Conservation (phyloP, 2,329 filamentous ascomycete species). For the Fusarium sp. region DNA sequence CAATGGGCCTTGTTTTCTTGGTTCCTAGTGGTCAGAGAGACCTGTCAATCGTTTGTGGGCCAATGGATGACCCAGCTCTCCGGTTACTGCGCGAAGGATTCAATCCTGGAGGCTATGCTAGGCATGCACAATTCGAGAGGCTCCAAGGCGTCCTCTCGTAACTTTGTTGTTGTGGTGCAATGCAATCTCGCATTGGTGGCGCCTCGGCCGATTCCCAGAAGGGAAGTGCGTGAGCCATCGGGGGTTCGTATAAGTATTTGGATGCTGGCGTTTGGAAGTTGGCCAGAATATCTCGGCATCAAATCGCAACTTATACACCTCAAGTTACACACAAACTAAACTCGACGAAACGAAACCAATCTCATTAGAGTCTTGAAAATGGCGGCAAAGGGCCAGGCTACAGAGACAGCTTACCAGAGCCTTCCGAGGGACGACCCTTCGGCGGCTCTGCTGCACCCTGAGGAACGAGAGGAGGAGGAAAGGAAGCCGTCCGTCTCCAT, state of each 20-base stretch:
- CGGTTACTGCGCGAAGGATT: conserved; percentile 21
- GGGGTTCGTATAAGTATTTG: conserved; percentile 22
- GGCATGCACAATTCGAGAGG: conserved; percentile 21
- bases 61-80: conserved; percentile 19
- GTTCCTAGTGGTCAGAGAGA: neutral
- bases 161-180: neutral
- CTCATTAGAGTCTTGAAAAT: conserved; percentile 6
- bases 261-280: neutral
- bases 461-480: conserved; percentile 18
- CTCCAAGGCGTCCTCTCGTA: neutral
- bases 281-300: neutral
- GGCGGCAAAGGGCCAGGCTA: conserved; percentile 30
- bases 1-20: neutral
- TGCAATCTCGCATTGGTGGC: neutral
- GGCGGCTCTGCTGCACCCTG: conserved; percentile 30
- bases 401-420: conserved; percentile 23
- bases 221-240: neutral
- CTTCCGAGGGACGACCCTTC: conserved; percentile 32
- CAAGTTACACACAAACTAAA: neutral
- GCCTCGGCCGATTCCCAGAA: conserved; percentile 22
- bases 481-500: conserved; percentile 16
- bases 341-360: neutral
- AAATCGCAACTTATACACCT: neutral
- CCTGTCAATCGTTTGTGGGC: neutral
- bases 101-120: conserved; percentile 25